A percentile compares a stretch with the other conserved stretches of the same genome.
Conservation (phyloP, 441 rosid species). For the Erodium trifolium region DNA sequence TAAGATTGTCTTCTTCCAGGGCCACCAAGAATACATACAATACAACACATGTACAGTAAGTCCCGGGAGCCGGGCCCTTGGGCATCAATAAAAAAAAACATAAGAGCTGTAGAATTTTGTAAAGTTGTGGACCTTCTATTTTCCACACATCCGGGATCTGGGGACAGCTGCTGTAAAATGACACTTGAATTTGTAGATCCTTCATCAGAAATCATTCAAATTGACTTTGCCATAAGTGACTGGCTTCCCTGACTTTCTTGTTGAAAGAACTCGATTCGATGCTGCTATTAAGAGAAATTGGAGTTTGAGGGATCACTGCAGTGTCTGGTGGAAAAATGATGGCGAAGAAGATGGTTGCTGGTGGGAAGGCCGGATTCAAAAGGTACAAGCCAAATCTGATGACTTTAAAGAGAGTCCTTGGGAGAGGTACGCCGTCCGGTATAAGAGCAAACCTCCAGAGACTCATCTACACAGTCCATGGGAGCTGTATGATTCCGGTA, state of each 20-base stretch:
- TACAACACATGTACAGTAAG: too few species aligned
- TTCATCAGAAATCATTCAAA: conserved; percentile 50
- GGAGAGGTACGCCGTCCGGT: conserved; percentile 79
- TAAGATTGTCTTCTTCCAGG: conserved; percentile 42
- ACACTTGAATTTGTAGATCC: conserved; percentile 72
- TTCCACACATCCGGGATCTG: conserved; percentile 78
- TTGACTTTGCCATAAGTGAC: conserved; percentile 79
- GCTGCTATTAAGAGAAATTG: conserved; percentile 70
- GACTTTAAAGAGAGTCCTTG: conserved; percentile 94
- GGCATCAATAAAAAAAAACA: conserved; percentile 47
- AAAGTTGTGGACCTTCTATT: conserved; percentile 74
- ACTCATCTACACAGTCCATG: conserved; percentile 90
- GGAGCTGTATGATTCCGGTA: conserved; percentile 87
- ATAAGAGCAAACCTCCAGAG: conserved; percentile 70
- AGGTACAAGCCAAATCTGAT: conserved; percentile 59
- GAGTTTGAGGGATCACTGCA: conserved; percentile 88
- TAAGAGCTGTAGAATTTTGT: conserved; percentile 83
- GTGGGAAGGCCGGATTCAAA: conserved; percentile 88
- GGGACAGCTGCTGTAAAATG: conserved; percentile 98
- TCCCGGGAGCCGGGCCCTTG: conserved; percentile 66
- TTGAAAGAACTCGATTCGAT: conserved; percentile 86
- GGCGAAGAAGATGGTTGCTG: conserved; percentile 85
- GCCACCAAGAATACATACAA: conserved; percentile 75
- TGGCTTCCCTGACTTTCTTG: conserved; percentile 88
- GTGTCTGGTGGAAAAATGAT: conserved; percentile 95